Base-by-base conservation (phyloP, 2,329 filamentous ascomycete species). In the Mycosphaerella arachidis region DNA sequence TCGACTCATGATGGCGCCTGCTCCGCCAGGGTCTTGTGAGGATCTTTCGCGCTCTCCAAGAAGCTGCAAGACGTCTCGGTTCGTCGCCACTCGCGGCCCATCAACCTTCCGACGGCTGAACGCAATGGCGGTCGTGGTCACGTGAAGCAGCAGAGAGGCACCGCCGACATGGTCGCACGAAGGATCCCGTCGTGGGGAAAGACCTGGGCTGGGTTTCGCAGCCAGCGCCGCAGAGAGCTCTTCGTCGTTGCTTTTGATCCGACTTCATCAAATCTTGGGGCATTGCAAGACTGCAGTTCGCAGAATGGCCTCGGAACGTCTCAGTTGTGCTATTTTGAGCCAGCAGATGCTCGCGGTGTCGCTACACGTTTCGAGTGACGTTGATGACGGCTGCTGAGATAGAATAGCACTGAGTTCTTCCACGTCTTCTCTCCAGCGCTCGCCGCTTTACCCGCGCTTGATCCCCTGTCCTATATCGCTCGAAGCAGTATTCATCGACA, bases 1-100 rank as follows among this genome's bases (percentile, higher is more conserved):
- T 46, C 54, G 54, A 56, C 27, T 56, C 54, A 56, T 56, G 54
- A 16, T 52, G 50, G 50, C 50, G 50, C 60, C 45, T 53, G 29
- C 43, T 48, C 48, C n/a, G 56, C 37, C 45, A 61, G 61, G 56
- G 59, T 59, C 55, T 48, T 52, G 59, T 58, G 40, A n/a, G 37
- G 37, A n/a, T n/a, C 37, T 1, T 16, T 43, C 37, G 37, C 37
- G 16, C 16, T 10, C 16, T n/a, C 16, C 37, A 13, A n/a, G 16
- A n/a, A 40, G 37, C 37, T 9, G 37, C 37, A n/a, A 43, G 6
- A 43, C 1, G 37, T 43, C 37, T 27, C 46, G 46, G 1, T 30
- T 27, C 46, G 20, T 48, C 46, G 46, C 18, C 18, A 29, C 46
- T 43, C 20, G 20, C 46, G 46, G 46, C 9, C 18, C 20, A 29